phyloP scores from a whole-genome alignment of 192 early-diverging fungal species.

The Podila minutissima region DNA sequence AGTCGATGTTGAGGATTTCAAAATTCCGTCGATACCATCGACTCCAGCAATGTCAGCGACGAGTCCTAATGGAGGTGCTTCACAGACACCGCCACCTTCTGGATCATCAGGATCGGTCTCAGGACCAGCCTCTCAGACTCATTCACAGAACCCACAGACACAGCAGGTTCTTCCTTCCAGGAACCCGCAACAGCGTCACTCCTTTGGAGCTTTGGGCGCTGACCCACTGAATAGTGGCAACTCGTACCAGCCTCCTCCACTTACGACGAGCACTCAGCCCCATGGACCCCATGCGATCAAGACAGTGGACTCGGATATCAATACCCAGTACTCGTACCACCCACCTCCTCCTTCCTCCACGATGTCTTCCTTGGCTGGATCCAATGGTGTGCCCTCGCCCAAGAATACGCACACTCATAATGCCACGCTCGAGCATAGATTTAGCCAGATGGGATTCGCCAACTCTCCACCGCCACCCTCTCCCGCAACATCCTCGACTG shows the following conservation, averaged over 20 bases:
- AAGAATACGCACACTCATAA: neutral
- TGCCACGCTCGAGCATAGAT: conserved; percentile 5
- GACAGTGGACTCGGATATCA: neutral
- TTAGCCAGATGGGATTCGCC: conserved; percentile 20
- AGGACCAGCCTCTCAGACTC: neutral
- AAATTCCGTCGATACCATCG: neutral
- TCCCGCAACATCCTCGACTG: neutral
- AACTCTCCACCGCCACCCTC: neutral
- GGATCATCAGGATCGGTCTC: neutral
- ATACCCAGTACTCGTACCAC: conserved; percentile 17
- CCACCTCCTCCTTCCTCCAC: conserved; percentile 19
- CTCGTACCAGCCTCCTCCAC: neutral
- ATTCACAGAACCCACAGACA: conserved; percentile 9
- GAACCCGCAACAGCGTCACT: conserved; percentile 32
- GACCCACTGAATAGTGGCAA: neutral
- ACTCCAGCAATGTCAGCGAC: neutral
- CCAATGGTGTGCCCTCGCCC: neutral
- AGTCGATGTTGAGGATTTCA: neutral
- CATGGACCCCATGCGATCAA: conserved; percentile 38
- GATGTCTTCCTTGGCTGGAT: neutral
- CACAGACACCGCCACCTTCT: neutral
- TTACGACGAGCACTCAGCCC: conserved; percentile 4
- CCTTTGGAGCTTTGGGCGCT: neutral
- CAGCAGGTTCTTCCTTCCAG: neutral
- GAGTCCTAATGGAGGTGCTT: neutral